Percentiles rank a stretch among this genome's conserved stretches.
These are phyloP conservation scores for Excoecaria cochinchinensis DNA, from an alignment of 345 rosid species.

Conservation along the genomic window DNA sequence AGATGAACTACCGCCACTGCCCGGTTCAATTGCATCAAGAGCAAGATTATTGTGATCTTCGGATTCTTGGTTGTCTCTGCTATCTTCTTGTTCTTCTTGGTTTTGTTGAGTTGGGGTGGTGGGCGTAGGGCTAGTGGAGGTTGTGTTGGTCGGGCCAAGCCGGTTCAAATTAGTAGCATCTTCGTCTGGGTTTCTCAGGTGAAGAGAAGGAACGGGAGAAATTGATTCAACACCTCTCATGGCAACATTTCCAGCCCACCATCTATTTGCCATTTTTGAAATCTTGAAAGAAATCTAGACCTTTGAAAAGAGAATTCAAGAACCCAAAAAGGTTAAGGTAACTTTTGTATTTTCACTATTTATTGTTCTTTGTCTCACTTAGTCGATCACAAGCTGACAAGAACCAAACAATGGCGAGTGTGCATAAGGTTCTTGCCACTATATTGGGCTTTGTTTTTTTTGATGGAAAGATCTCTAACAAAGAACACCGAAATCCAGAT, in stretches of 20 bases:
- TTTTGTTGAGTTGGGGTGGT: slow-evolving; percentile 26
- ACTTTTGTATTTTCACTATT: background rate
- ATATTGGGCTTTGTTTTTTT: slow-evolving; percentile 3
- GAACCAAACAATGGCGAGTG: background rate
- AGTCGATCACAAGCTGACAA: slow-evolving; percentile 9
- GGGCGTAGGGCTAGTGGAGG: slow-evolving; percentile 35
- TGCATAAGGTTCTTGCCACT: background rate
- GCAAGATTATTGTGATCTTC: slow-evolving; percentile 26
- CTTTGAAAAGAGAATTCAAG: background rate
- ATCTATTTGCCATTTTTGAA: slow-evolving; percentile 66
- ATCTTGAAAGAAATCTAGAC: background rate
- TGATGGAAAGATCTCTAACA: slow-evolving; percentile 18
- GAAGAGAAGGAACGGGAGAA: slow-evolving; percentile 49
- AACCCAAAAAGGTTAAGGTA: background rate
- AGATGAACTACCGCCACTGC: slow-evolving; percentile 50
- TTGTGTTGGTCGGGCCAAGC: slow-evolving; percentile 36
- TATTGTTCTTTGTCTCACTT: background rate
- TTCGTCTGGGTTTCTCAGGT: slow-evolving; percentile 44
- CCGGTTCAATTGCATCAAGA: slow-evolving; percentile 38
- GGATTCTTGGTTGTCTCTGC: slow-evolving; percentile 34
- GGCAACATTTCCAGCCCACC: slow-evolving; percentile 80
- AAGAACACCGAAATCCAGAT: slow-evolving; percentile 24
- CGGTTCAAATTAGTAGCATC: slow-evolving; percentile 29
- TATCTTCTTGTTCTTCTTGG: slow-evolving; percentile 52
- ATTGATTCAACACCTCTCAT: slow-evolving; percentile 63